These are phyloP conservation scores for Lenwebbia sp. DNA, from an alignment of 345 rosid species.

Conservation along the genomic window DNA sequence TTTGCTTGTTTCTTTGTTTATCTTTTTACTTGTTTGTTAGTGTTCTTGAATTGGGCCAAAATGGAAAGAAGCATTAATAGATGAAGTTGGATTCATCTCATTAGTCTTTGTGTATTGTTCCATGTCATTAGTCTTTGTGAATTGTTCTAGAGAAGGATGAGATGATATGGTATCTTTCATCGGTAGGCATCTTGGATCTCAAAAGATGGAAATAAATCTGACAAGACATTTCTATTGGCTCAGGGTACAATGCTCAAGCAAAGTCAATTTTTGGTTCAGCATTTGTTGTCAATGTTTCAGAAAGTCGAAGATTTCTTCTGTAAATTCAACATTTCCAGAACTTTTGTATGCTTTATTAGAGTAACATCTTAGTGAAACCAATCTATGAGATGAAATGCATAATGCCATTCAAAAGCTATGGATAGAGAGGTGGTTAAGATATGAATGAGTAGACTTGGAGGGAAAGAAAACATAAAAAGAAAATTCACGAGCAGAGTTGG, in stretches of 20 bases:
- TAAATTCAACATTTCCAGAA: background rate
- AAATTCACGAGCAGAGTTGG: background rate
- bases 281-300: background rate
- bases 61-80: background rate
- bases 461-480: background rate
- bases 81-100: background rate
- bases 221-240: background rate
- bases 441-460: background rate
- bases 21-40: background rate
- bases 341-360: background rate
- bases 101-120: background rate
- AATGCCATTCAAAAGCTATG: background rate
- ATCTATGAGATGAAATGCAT: background rate
- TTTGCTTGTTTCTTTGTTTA: background rate
- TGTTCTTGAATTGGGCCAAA: background rate
- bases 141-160: background rate
- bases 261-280: background rate
- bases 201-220: background rate
- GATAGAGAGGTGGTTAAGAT: background rate
- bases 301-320: background rate
- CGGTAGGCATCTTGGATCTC: background rate
- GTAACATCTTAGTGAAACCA: background rate
- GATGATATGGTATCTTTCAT: background rate
- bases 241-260: background rate
- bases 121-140: background rate